Percentiles rank a stretch among this genome's conserved stretches.
Evolutionary conservation across 176 grass and related monocot species (phyloP).

Genomic region (Phoenix roebelenii): DNA sequence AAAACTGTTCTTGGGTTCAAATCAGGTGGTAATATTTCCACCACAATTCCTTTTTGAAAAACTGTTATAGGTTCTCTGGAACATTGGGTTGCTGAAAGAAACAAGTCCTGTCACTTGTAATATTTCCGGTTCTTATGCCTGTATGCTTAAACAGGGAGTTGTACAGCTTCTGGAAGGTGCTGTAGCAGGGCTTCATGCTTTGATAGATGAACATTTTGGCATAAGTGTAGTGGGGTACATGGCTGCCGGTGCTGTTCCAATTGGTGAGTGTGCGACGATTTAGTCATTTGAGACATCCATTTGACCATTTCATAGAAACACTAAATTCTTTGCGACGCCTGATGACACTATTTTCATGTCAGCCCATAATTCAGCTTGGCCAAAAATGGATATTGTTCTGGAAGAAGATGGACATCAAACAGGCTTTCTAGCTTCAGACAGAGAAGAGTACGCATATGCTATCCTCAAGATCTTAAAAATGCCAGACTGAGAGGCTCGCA

Average conservation of each 20-base stretch:
- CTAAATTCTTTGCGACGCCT: no score
- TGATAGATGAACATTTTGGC: constrained; percentile 96
- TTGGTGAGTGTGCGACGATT: constrained; percentile 38
- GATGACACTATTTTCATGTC: neutral
- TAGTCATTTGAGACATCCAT: neutral
- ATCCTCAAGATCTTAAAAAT: constrained; percentile 60
- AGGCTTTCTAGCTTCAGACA: constrained; percentile 55
- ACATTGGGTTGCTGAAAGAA: no score
- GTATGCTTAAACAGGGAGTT: constrained; percentile 41
- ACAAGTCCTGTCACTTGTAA: no score
- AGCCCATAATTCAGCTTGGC: constrained; percentile 89
- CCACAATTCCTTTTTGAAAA: no score
- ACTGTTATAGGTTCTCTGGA: no score
- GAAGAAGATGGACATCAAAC: constrained; percentile 61
- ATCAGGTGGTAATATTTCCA: no score
- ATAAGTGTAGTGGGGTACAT: constrained; percentile 96
- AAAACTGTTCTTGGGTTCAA: no score
- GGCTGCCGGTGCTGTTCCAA: constrained; percentile 91
- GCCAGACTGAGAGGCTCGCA: constrained; percentile 44
- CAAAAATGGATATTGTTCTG: constrained; percentile 88
- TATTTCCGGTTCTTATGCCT: constrained; percentile 1
- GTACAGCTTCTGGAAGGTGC: constrained; percentile 68
- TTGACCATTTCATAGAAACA: no score
- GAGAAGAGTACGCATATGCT: constrained; percentile 65
- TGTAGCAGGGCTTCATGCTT: constrained; percentile 75